Evolutionary conservation across 2,329 filamentous ascomycete genomes (phyloP), one percentile per base, ranked within the genome.

Genomic region (Colletotrichum sp.): DNA sequence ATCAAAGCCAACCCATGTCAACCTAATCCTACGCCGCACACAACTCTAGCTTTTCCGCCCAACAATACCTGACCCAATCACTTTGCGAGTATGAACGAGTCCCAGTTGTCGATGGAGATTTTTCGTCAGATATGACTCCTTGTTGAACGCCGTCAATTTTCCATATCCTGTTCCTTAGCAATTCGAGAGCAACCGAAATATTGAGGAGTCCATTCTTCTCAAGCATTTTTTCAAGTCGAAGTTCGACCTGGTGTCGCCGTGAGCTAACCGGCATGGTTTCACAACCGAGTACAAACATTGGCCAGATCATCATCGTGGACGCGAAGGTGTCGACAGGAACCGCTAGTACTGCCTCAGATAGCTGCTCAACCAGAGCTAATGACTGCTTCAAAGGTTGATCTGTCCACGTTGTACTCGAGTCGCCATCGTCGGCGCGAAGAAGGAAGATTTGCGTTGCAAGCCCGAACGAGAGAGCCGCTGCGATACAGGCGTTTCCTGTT

Each of bases 271-370:
- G 44, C 26, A 66, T 52, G 16, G 39, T 62, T 52, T 76, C 76
- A 21, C 76, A 76, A 1, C 72, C 75, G 9, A 77, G 59, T 9
- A 72, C 63, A 36, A 75, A 75, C 26, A 65, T 24, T 3, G 75
- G 75, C 75, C 75, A 77, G 6, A 75, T 52, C 72, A 77, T 75
- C 52, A 75, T 71, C 16, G 75, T 75, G 24, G 67, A 59, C 8
- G 75, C 68, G 10, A 44, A 49, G 3, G 62, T 72, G 44, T 72
- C 72, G 5, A 64, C 24, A 4, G 75, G 72, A 4, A 75, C 72
- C 2, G 28, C 49, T 10, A 28, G 18, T 3, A 77, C 34, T n/a
- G 72, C 68, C 16, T 65, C 57, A 0, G 24, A n/a, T 5, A 77
- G 44, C 18, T 68, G 49, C 21, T 71, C 71, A 6, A 24, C 64